Evolutionary conservation across 257 asterid genomes (phyloP).

Genomic region (Solanum pinnatisectum): DNA sequence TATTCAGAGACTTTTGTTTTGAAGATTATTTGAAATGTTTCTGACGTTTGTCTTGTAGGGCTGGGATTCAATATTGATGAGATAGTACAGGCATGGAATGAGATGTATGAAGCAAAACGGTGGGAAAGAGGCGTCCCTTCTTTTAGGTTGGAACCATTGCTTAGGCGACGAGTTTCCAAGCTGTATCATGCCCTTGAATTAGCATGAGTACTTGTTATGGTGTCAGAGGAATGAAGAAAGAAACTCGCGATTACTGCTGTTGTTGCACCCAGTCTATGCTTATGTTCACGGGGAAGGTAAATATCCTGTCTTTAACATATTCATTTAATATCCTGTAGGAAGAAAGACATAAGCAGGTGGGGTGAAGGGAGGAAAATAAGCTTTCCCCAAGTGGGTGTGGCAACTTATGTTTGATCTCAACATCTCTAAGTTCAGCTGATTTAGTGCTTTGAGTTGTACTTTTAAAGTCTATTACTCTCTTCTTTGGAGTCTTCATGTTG

Average conservation of each 20-base stretch:
- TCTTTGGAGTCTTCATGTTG: background rate
- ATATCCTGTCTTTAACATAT: background rate
- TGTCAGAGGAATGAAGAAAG: conserved; percentile 2
- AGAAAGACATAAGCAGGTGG: background rate
- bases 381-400: background rate
- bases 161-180: conserved; percentile 60
- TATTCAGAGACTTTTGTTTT: background rate
- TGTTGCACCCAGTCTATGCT: conserved; percentile 5
- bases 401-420: background rate
- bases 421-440: background rate
- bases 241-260: conserved; percentile 7
- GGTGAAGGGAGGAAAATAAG: background rate
- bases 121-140: conserved; percentile 53
- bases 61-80: conserved; percentile 76
- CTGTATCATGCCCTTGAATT: conserved; percentile 50
- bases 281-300: conserved; percentile 31
- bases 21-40: background rate
- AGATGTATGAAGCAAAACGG: conserved; percentile 78
- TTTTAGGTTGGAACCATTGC: conserved; percentile 68
- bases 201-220: conserved; percentile 25
- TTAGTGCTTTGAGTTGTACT: background rate
- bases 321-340: background rate
- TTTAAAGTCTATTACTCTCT: background rate
- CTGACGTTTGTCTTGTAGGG: conserved; percentile 37
- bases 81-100: conserved; percentile 87